Evolutionary conservation across 2,329 filamentous ascomycete genomes (phyloP).

Genomic region (Rhynchosporium secalis): DNA sequence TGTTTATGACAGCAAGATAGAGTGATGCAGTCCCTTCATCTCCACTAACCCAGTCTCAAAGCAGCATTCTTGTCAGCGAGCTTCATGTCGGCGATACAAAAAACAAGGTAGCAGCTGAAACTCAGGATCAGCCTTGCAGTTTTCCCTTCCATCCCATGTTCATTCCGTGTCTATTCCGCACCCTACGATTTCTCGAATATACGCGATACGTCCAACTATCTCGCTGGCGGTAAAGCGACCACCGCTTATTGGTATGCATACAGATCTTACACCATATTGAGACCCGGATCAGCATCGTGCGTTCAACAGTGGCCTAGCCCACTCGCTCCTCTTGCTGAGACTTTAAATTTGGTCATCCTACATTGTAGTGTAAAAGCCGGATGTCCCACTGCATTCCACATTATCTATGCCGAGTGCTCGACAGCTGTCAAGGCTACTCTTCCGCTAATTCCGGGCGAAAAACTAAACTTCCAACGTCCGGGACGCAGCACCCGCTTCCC

Average conservation of each 20-base stretch:
- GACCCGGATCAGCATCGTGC: neutral
- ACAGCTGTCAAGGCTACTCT: neutral
- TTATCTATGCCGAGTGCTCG: too few relatives aligned
- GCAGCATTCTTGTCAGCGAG: neutral
- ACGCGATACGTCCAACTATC: neutral
- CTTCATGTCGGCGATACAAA: neutral
- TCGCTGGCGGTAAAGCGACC: neutral
- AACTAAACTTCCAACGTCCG: neutral
- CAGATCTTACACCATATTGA: neutral
- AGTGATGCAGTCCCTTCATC: neutral
- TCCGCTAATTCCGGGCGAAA: neutral
- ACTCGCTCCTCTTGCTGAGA: neutral
- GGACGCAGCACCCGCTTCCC: neutral
- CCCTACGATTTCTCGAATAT: neutral
- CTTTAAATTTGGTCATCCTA: neutral
- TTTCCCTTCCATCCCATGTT: conserved; percentile 4
- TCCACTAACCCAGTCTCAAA: neutral
- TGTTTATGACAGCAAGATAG: neutral
- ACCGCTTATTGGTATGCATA: neutral
- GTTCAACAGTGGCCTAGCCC: neutral
- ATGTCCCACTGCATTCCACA: neutral
- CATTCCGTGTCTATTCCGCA: neutral
- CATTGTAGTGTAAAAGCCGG: neutral
- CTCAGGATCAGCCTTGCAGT: neutral
- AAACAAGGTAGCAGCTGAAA: neutral